Percentiles rank a stretch among this genome's conserved stretches.
Conservation (phyloP, 768 basidiomycete species). For the Strobilomyces dryophilus region DNA sequence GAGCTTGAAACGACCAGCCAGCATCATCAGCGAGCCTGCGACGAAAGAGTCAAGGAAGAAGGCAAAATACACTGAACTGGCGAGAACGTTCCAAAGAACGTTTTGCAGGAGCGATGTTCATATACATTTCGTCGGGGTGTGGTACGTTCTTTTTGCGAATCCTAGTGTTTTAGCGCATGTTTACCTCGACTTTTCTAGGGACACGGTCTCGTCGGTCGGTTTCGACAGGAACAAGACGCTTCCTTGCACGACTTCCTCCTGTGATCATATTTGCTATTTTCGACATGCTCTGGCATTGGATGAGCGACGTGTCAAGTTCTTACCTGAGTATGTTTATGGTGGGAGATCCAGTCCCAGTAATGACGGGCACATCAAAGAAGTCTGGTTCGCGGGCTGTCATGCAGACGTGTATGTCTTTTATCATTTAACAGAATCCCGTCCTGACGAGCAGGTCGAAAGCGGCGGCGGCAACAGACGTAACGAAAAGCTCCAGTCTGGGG, state of each 20-base stretch:
- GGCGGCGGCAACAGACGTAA: constrained; percentile 29
- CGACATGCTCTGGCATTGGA: constrained; percentile 47
- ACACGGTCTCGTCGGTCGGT: constrained; percentile 46
- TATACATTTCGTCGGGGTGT: constrained; percentile 44
- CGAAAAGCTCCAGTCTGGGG: constrained; percentile 25
- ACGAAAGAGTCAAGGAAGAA: constrained; percentile 10
- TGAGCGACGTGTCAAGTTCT: constrained; percentile 44
- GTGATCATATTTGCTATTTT: constrained; percentile 38
- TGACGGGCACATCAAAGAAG: constrained; percentile 34
- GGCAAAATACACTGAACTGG: constrained; percentile 18
- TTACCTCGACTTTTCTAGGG: constrained; percentile 27
- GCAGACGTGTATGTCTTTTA: constrained; percentile 34
- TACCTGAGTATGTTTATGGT: constrained; percentile 40
- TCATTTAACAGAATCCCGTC: not conserved
- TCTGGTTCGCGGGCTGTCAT: constrained; percentile 41
- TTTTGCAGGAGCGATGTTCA: constrained; percentile 33
- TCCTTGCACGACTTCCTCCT: constrained; percentile 29
- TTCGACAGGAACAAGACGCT: constrained; percentile 28
- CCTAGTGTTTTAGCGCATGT: not conserved
- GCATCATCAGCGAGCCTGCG: constrained; percentile 5
- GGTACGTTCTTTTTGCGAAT: constrained; percentile 27
- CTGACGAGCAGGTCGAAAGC: constrained; percentile 10
- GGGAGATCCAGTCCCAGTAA: constrained; percentile 12
- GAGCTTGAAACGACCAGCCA: constrained; percentile 6
- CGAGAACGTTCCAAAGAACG: constrained; percentile 31